These are phyloP conservation scores for Candida pseudoglaebosa DNA, from an alignment of 805 yeast genomes.

Conservation along the genomic window DNA sequence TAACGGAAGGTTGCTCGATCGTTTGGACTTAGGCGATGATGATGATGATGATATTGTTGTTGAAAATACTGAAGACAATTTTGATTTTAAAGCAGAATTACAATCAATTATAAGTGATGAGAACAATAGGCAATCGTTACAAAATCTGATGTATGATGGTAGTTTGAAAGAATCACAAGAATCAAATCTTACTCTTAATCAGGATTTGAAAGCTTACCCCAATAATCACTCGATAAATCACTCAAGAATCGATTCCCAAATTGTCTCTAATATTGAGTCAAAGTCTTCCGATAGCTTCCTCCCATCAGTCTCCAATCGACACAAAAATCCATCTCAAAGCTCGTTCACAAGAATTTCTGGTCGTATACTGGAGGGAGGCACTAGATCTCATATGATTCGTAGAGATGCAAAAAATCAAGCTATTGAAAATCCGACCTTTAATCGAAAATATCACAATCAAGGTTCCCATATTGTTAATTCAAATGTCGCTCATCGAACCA, in stretches of 20 bases:
- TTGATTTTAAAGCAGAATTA: neutral
- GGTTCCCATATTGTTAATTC: neutral
- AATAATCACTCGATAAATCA: too few species aligned
- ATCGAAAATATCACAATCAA: neutral
- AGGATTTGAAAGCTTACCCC: too few species aligned
- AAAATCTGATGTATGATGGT: too few species aligned
- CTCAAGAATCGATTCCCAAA: too few species aligned
- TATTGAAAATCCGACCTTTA: too few species aligned
- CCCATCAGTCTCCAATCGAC: neutral
- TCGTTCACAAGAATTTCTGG: neutral
- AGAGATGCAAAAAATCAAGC: neutral
- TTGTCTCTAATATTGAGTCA: too few species aligned
- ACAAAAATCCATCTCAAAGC: neutral
- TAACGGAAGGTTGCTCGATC: slow-evolving; percentile 38
- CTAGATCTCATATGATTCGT: neutral
- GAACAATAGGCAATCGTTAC: neutral
- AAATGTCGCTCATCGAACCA: neutral
- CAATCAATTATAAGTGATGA: neutral
- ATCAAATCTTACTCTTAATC: too few species aligned
- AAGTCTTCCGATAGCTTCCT: neutral
- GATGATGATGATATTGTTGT: slow-evolving; percentile 8
- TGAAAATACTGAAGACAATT: slow-evolving; percentile 13
- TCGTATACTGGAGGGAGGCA: neutral
- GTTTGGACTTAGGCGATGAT: slow-evolving; percentile 27
- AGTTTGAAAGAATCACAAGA: too few species aligned